Evolutionary conservation across 78 protist genomes (phyloP), one percentile per base, ranked within the genome.

Genomic region (Polysphondylium violaceum): DNA sequence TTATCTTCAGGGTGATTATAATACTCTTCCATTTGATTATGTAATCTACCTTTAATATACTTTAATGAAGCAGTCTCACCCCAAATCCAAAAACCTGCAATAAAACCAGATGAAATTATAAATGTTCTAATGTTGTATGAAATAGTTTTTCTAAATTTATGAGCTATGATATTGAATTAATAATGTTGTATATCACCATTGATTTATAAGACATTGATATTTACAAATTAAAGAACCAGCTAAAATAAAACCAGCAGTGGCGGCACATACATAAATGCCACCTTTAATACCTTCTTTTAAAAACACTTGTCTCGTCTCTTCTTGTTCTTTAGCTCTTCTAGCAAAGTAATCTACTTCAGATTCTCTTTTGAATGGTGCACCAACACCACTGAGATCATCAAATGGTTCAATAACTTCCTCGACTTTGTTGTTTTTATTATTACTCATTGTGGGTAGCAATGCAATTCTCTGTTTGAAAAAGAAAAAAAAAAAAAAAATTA

Each of bases 11-110:
- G 71, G 3, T 53, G 73, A 6, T 81, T 81, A 29, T 81, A 81
- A 51, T 35, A 78, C 33, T 43, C n/a, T 25, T 81, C 89, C 89
- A 81, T 81, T 56, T 81, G 68, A 21, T 64, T 71, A 16, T 50
- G 50, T 27, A 81, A 25, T 59, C 89, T 65, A n/a, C 56, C 33
- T 21, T 81, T 35, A 23, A 81, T 81, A 21, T 55, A 14, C 38
- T 56, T 38, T 38, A 35, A 36, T 40, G 89, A 67, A 19, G 50
- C 71, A 6, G 65, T 67, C 38, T 81, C 89, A 64, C 89, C 89
- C 3, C 31, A 81, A 55, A 81, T 68, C 89, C 89, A 81, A 33
- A 53, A 81, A 68, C 89, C 89, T 4, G 89, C 89, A 50, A 81
- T 41, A 38, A 81, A 81, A n/a, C 67, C 89, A 17, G 89, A 81